A percentile compares a stretch with the other conserved stretches of the same genome.
Evolutionary conservation across 2,329 filamentous ascomycete species (phyloP).

Genomic region (Mollisiaceae sp.): DNA sequence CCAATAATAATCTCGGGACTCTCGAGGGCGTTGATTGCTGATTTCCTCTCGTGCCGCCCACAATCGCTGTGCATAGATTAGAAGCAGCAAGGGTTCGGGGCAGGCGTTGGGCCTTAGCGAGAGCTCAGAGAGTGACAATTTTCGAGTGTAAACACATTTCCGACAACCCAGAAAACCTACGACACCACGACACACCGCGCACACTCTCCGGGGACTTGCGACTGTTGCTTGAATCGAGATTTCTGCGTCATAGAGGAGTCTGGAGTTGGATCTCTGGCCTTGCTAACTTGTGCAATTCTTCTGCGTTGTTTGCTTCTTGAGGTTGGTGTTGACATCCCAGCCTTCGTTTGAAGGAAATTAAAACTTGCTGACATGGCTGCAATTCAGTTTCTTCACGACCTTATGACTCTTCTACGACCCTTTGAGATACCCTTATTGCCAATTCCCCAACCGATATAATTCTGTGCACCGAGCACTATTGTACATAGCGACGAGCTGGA

Average conservation of each 20-base stretch:
- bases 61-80: conserved; percentile 2
- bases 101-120: no score
- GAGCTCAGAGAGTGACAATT: not conserved
- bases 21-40: conserved; percentile 8
- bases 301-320: conserved; percentile 15
- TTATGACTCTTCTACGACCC: conserved; percentile 34
- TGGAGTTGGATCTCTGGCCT: conserved; percentile 20
- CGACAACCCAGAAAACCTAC: not conserved
- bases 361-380: not conserved
- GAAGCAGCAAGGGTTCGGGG: not conserved
- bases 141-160: not conserved
- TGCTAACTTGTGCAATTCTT: conserved; percentile 1
- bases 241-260: conserved; percentile 11
- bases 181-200: not conserved
- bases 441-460: not conserved
- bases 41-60: not conserved
- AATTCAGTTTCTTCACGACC: conserved; percentile 32
- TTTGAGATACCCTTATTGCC: conserved; percentile 29
- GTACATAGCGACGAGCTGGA: conserved; percentile 15
- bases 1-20: conserved; percentile 17
- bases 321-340: conserved; percentile 2
- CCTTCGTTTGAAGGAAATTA: not conserved
- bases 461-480: conserved; percentile 7
- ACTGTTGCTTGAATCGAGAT: not conserved
- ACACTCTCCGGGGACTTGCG: not conserved